Evolutionary conservation across 148 eudicot genomes (phyloP), one percentile per base, ranked within the genome.

Genomic region (Rhododendron griersonianum): DNA sequence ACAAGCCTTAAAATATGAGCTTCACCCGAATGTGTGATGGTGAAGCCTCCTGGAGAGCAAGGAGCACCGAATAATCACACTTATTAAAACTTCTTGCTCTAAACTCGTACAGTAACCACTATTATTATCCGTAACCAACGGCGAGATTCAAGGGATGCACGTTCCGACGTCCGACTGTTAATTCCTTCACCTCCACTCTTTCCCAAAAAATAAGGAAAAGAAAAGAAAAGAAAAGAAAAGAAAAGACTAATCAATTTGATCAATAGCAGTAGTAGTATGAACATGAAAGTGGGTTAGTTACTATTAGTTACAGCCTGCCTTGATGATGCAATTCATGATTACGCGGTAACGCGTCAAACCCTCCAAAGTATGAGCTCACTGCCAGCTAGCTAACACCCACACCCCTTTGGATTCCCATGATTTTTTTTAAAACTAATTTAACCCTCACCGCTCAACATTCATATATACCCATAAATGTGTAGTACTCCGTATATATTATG

Each of bases 311-410:
- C 41, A 14, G 41, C 44, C 47, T 63, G 41, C 44, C 47, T 63
- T n/a, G 71, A 7, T 21, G 35, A 47, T 45, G 61, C 82, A 25
- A 48, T 48, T 47, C 37, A 48, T 79, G 59, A 79, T 79, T 79
- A 79, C 82, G 59, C 59, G 82, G 80, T 39, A 77, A 39, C 80
- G 80, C 80, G 51, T 79, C 23, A 79, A 79, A 79, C 21, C 59
- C 61, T 33, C 59, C 82, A 37, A 30, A 1, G 50, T 47, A 79
- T 79, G 82, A n/a, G 82, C 82, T 47, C 82, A 48, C 11, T 79
- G 57, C 59, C 82, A 47, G 82, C 82, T 15, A 47, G 82, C 82
- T 15, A 4, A 19, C 4, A 18, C 18, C 57, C 53, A 41, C 51
- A 10, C 19, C 33, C 59, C 57, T 30, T 30, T 4, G 75, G 37